Evolutionary conservation across 176 grass and related monocot genomes (phyloP), one percentile per base, ranked within the genome.

Genomic region (Avena insularis): DNA sequence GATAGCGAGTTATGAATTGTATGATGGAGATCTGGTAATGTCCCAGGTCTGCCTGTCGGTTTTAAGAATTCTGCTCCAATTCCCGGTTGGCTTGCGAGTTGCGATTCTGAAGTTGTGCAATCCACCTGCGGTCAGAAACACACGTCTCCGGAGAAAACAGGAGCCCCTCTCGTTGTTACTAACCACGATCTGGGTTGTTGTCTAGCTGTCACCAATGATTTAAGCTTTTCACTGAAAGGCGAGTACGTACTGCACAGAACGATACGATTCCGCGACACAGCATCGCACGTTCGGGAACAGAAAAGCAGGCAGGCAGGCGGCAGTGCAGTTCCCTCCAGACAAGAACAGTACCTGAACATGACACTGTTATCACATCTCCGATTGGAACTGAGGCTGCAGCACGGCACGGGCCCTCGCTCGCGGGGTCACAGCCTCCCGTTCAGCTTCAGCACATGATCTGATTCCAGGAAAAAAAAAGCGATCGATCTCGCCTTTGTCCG

Each of bases 251-350:
- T 35, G 33, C 33, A 35, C 15, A 9, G 43, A 55, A 71, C 1
- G 54, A 83, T 83, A 20, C 63, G 43, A 86, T 79, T 78, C 79
- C 13, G 67, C 73, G 72, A 27, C 53, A 82, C 15, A 77, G 45
- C 61, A 90, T 70, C 43, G 25, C 88, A 31, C 29, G 61, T 60
- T 36, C 56, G 61, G 82, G 79, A 62, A 86, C 55, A 55, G 35
- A 45, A 68, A 82, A 61, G 61, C 55, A 63, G 16, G 72, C 70
- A 48, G 21, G 72, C 35, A 45, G 20, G n/a, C 40, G n/a, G 35
- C 56, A 40, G 55, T 57, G 20, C 50, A 56, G 9, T 75, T 61
- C 17, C 8, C 17, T 59, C 72, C 40, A 57, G 36, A 47, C 51
- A 68, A 46, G 13, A 63, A 61, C 69, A 53, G 68, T 69, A 69